Conservation (phyloP, 1,284 basidiomycete species). For the Ceratobasidium sp. region DNA sequence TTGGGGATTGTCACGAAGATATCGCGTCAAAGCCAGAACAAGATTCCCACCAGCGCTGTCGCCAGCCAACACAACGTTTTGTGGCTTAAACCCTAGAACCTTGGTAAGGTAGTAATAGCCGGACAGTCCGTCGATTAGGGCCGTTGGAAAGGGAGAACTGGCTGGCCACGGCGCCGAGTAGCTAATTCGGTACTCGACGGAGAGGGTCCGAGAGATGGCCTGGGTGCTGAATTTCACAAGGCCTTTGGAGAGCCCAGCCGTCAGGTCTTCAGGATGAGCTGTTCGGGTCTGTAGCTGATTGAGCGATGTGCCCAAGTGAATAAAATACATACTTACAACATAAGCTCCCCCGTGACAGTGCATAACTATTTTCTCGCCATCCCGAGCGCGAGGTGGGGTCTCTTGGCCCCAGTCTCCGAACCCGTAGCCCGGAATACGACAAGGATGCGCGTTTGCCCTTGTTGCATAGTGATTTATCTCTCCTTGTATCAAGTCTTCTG, state of each 20-base stretch:
- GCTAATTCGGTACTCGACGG: slow-evolving; percentile 64
- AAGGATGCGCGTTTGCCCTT: slow-evolving; percentile 57
- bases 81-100: slow-evolving; percentile 59
- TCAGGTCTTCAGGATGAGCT: slow-evolving; percentile 43
- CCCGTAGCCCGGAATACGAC: slow-evolving; percentile 69
- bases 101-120: slow-evolving; percentile 70
- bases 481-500: slow-evolving; percentile 61
- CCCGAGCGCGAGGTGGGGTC: slow-evolving; percentile 5
- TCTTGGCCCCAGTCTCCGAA: slow-evolving; percentile 40
- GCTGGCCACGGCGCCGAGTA: slow-evolving; percentile 53
- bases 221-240: slow-evolving; percentile 20
- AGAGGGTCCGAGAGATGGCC: slow-evolving; percentile 55
- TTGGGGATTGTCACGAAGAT: slow-evolving; percentile 57
- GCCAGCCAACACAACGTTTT: slow-evolving; percentile 71
- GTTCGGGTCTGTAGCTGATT: slow-evolving; percentile 27
- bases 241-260: slow-evolving; percentile 28
- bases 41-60: slow-evolving; percentile 80
- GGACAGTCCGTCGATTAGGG: slow-evolving; percentile 69
- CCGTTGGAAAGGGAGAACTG: slow-evolving; percentile 66
- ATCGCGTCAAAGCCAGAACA: slow-evolving; percentile 65
- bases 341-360: slow-evolving; percentile 45
- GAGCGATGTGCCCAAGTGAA: neutral
- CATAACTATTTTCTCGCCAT: slow-evolving; percentile 45
- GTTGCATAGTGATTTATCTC: slow-evolving; percentile 61
- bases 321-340: slow-evolving; percentile 24